phyloP scores from a whole-genome alignment of 768 basidiomycete genomes.

The Saitozyma podzolica region DNA sequence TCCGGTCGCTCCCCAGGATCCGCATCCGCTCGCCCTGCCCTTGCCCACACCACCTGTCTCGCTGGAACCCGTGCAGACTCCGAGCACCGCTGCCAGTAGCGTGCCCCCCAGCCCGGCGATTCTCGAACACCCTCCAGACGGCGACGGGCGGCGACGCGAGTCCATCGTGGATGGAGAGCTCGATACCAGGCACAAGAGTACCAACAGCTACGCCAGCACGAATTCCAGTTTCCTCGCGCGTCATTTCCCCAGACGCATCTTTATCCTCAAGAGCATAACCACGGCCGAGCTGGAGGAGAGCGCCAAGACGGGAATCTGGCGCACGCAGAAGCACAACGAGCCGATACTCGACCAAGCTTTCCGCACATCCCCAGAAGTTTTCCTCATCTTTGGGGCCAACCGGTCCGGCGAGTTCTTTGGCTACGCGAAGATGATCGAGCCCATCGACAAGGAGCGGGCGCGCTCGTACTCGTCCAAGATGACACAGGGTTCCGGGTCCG shows the following conservation, averaged over 20 bases:
- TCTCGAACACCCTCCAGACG: constrained; percentile 42
- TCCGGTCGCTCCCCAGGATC: constrained; percentile 1
- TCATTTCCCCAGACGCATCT: constrained; percentile 84
- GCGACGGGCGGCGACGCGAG: constrained; percentile 41
- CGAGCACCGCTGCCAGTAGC: constrained; percentile 3
- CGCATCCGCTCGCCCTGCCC: not conserved
- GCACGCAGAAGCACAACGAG: constrained; percentile 91
- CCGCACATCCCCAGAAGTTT: constrained; percentile 85
- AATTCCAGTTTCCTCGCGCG: constrained; percentile 73
- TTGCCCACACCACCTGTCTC: constrained; percentile 10
- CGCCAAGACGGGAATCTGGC: constrained; percentile 77
- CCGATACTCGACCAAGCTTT: constrained; percentile 86
- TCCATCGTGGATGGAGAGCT: constrained; percentile 16
- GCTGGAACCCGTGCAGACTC: too few relatives aligned
- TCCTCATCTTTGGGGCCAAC: constrained; percentile 87
- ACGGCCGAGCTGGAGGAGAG: constrained; percentile 79
- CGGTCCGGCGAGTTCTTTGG: constrained; percentile 94
- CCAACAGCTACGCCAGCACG: constrained; percentile 74
- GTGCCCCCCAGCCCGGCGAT: constrained; percentile 25
- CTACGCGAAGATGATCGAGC: constrained; percentile 69
- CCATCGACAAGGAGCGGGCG: constrained; percentile 31
- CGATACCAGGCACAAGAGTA: constrained; percentile 57
- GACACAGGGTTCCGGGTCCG: not conserved
- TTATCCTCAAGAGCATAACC: constrained; percentile 85
- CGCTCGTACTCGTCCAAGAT: not conserved